Evolutionary conservation across 2,329 filamentous ascomycete species (phyloP).

Genomic region (Beauveria varroae): DNA sequence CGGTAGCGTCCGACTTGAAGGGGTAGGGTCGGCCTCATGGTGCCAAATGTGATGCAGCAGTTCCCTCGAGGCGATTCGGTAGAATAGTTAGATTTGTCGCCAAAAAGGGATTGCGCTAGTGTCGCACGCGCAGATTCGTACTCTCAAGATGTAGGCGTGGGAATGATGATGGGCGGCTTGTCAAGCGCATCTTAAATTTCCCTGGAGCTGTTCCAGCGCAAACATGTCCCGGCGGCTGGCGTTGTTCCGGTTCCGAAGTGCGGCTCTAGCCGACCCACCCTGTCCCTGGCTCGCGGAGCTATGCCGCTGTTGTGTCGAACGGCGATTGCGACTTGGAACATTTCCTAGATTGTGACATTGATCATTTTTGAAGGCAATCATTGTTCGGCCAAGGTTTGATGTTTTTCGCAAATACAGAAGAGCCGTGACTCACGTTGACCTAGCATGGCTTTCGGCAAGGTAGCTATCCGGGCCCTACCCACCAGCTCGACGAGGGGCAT

Average conservation of each 20-base stretch:
- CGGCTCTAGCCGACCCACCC: slow-evolving; percentile 1
- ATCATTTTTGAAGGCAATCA: too few species aligned
- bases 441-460: slow-evolving; percentile 6
- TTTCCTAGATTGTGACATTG: neutral
- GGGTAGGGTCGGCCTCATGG: slow-evolving; percentile 58
- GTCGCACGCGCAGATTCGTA: neutral
- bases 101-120: too few species aligned
- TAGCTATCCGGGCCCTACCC: neutral
- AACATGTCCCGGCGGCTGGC: slow-evolving; percentile 14
- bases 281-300: neutral
- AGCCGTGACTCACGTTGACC: neutral
- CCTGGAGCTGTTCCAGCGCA: neutral
- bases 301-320: neutral
- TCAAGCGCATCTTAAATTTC: slow-evolving; percentile 7
- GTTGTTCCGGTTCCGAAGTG: slow-evolving; percentile 26
- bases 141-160: neutral
- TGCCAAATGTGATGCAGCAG: neutral
- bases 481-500: slow-evolving; percentile 1
- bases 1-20: slow-evolving; percentile 60
- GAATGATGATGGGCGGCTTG: neutral
- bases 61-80: neutral
- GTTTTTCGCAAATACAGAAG: neutral
- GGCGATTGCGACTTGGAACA: neutral
- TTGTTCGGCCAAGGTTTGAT: neutral
- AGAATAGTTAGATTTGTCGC: too few species aligned